Conservation (phyloP, 192 early-diverging fungal species). For the Coemansia sp. region DNA sequence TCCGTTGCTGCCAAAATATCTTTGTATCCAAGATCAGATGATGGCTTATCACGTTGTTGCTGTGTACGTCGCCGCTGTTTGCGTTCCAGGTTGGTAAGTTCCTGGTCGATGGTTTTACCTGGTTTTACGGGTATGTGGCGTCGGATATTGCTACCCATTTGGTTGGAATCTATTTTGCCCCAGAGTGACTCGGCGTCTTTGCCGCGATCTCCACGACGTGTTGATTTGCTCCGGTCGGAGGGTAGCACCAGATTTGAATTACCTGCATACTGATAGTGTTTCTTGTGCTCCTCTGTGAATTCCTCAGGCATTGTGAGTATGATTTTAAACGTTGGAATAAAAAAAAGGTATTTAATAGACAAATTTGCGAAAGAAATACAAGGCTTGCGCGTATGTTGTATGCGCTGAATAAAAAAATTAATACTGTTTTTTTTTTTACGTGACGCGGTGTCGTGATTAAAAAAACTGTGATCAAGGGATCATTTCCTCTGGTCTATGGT, state of each 20-base stretch:
- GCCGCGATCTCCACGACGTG: constrained; percentile 88
- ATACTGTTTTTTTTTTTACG: not conserved
- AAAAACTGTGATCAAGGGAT: too few species aligned
- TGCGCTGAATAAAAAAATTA: constrained; percentile 1
- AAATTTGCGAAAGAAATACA: not conserved
- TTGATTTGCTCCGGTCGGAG: constrained; percentile 77
- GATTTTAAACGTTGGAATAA: not conserved
- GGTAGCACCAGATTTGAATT: constrained; percentile 97
- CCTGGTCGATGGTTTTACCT: constrained; percentile 59
- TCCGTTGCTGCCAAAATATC: constrained; percentile 82
- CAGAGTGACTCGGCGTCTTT: constrained; percentile 94
- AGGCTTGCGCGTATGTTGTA: not conserved
- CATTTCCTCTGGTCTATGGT: too few species aligned
- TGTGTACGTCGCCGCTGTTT: constrained; percentile 31
- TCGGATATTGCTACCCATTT: constrained; percentile 81
- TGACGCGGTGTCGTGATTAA: too few species aligned
- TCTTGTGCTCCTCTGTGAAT: constrained; percentile 54
- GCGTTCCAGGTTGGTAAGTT: constrained; percentile 17
- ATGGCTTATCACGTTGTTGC: constrained; percentile 37
- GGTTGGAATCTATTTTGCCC: constrained; percentile 80
- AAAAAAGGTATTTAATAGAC: not conserved
- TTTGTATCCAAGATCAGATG: constrained; percentile 64
- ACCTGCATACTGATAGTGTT: constrained; percentile 78
- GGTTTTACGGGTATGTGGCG: constrained; percentile 67
- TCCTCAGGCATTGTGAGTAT: constrained; percentile 34